Evolutionary conservation across 345 rosid genomes (phyloP).

Genomic region (Noccaea caerulescens): DNA sequence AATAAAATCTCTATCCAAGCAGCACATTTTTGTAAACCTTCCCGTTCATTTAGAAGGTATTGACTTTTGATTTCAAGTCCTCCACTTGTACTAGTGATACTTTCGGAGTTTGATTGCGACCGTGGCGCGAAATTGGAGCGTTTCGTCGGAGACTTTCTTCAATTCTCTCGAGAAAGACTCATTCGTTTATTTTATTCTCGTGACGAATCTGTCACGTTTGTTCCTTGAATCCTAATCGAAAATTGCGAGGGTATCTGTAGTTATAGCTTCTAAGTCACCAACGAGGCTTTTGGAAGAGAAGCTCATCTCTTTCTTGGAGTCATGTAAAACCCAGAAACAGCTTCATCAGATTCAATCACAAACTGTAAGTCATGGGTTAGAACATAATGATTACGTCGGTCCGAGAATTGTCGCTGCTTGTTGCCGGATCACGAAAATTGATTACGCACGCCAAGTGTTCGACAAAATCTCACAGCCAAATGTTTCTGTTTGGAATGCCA

Average conservation of each 20-base stretch:
- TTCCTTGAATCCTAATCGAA: conserved; percentile 21
- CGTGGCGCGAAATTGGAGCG: conserved; percentile 22
- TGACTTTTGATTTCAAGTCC: conserved; percentile 19
- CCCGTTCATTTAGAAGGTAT: neutral
- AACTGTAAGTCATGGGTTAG: conserved; percentile 47
- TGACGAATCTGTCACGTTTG: neutral
- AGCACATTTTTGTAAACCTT: conserved; percentile 5
- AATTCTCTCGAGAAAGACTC: conserved; percentile 12
- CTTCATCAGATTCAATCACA: conserved; percentile 68
- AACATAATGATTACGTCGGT: conserved; percentile 46
- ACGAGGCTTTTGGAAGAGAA: conserved; percentile 59
- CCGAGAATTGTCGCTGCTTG: conserved; percentile 54
- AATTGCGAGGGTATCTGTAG: conserved; percentile 48
- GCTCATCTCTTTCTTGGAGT: conserved; percentile 56
- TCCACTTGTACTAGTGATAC: neutral
- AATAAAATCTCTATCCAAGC: neutral
- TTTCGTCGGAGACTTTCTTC: neutral
- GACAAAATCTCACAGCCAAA: conserved; percentile 60
- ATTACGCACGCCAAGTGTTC: conserved; percentile 67
- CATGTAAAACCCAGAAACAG: conserved; percentile 63
- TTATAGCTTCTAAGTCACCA: conserved; percentile 38
- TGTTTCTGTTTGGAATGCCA: conserved; percentile 61
- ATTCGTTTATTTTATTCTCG: neutral
- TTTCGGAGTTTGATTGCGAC: neutral
- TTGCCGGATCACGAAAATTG: conserved; percentile 37